phyloP scores from a whole-genome alignment of 208 protist genomes.

The Trypanosoma cruzi region DNA sequence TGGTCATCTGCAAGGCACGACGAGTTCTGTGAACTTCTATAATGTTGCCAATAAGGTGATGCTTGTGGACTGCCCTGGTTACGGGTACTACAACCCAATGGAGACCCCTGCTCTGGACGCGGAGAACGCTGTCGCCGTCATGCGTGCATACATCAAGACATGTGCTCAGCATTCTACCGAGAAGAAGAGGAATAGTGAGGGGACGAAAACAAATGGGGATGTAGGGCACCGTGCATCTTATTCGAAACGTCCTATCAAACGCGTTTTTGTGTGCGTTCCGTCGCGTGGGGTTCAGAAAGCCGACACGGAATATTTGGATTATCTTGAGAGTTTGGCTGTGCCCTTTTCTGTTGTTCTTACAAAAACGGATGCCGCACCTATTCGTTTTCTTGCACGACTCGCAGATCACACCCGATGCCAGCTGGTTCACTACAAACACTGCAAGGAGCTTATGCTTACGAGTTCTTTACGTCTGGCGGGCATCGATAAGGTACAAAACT shows the following conservation, averaged over 20 bases:
- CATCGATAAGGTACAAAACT: slow-evolving; percentile 85
- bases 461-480: slow-evolving; percentile 83
- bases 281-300: slow-evolving; percentile 78
- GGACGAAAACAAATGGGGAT: not conserved
- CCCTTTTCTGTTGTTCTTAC: slow-evolving; percentile 86
- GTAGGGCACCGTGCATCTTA: not conserved
- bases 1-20: slow-evolving; percentile 86
- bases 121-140: slow-evolving; percentile 66
- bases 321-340: slow-evolving; percentile 63
- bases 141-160: slow-evolving; percentile 64
- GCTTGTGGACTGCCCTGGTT: slow-evolving; percentile 89
- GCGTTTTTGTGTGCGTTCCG: slow-evolving; percentile 82
- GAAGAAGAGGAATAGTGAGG: not conserved
- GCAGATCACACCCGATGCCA: slow-evolving; percentile 81
- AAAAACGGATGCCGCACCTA: slow-evolving; percentile 86
- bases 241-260: slow-evolving; percentile 57
- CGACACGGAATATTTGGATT: slow-evolving; percentile 72
- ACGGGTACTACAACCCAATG: slow-evolving; percentile 85
- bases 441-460: slow-evolving; percentile 84
- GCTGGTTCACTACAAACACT: slow-evolving; percentile 81
- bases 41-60: slow-evolving; percentile 57
- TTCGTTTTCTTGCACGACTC: slow-evolving; percentile 83
- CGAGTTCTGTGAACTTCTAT: slow-evolving; percentile 79
- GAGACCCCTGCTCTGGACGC: slow-evolving; percentile 60
- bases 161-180: not conserved